Evolutionary conservation across 164 flowering plant species (phyloP).

Genomic region (Aristolochia californica): DNA sequence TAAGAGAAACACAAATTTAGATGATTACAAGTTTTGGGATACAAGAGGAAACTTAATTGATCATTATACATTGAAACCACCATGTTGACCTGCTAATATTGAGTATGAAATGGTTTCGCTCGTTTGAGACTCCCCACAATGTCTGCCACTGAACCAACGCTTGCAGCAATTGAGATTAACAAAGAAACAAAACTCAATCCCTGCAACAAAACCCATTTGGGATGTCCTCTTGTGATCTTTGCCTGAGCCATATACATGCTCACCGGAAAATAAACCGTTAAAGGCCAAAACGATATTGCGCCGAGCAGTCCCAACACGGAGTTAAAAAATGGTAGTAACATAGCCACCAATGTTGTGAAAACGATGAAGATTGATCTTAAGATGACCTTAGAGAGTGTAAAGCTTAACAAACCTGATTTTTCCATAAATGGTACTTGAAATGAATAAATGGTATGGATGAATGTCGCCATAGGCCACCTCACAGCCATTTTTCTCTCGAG

Average conservation of each 20-base stretch:
- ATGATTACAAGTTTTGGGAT: no score
- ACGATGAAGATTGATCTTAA: slow-evolving; percentile 4
- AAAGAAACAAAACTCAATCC: slow-evolving; percentile 10
- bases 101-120: slow-evolving; percentile 5
- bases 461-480: slow-evolving; percentile 4
- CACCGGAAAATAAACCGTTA: slow-evolving; percentile 12
- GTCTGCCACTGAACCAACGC: slow-evolving; percentile 14
- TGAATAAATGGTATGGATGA: slow-evolving; percentile 3
- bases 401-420: not conserved
- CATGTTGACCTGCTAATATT: not conserved
- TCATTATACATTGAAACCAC: no score
- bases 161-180: slow-evolving; percentile 6
- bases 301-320: slow-evolving; percentile 12
- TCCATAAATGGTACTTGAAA: slow-evolving; percentile 1
- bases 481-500: slow-evolving; percentile 1
- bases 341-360: slow-evolving; percentile 13
- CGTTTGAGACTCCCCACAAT: slow-evolving; percentile 9
- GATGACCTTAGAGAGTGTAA: slow-evolving; percentile 9
- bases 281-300: slow-evolving; percentile 12
- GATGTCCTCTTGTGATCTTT: slow-evolving; percentile 5
- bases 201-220: slow-evolving; percentile 12
- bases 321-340: slow-evolving; percentile 13
- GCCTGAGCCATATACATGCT: slow-evolving; percentile 13
- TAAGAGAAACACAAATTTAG: no score
- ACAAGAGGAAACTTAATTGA: no score